Percentiles rank a stretch among this genome's conserved stretches.
Evolutionary conservation across 2,329 filamentous ascomycete genomes (phyloP).

Genomic region (Tolypocladium pustulatum): DNA sequence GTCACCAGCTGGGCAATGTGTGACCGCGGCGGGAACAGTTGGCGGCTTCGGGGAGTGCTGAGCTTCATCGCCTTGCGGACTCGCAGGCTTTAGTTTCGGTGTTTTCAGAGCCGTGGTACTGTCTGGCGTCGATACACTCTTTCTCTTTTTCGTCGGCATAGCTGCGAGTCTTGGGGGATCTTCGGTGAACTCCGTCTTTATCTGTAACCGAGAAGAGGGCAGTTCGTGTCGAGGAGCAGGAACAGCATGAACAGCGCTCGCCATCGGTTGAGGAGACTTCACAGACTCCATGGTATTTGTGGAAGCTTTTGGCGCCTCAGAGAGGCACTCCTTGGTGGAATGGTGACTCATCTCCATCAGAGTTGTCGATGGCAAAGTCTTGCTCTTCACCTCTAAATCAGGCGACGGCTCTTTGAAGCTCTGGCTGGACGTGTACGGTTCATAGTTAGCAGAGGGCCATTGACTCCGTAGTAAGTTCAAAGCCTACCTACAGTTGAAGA

Average conservation of each 20-base stretch:
- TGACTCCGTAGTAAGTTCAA: neutral
- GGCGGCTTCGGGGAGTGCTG: neutral
- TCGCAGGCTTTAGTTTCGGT: neutral
- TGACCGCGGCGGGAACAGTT: neutral
- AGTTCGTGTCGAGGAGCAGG: neutral
- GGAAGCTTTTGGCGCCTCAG: neutral
- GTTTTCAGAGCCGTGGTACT: neutral
- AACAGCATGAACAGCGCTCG: neutral
- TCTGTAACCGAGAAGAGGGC: neutral
- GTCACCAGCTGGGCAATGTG: neutral
- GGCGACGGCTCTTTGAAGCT: neutral
- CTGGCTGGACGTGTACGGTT: neutral
- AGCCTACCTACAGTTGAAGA: conserved; percentile 1
- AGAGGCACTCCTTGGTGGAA: neutral
- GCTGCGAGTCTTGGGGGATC: neutral
- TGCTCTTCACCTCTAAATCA: neutral
- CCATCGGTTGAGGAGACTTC: neutral
- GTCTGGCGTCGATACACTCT: neutral
- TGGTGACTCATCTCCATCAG: too few species aligned
- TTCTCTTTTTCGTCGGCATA: neutral
- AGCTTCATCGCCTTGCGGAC: neutral
- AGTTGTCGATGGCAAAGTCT: neutral
- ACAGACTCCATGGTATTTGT: neutral
- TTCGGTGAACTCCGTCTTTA: neutral
- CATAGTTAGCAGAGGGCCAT: conserved; percentile 3